These are phyloP conservation scores for Penicillium longicatenatum DNA, from an alignment of 495 filamentous ascomycete species.

Conservation along the genomic window DNA sequence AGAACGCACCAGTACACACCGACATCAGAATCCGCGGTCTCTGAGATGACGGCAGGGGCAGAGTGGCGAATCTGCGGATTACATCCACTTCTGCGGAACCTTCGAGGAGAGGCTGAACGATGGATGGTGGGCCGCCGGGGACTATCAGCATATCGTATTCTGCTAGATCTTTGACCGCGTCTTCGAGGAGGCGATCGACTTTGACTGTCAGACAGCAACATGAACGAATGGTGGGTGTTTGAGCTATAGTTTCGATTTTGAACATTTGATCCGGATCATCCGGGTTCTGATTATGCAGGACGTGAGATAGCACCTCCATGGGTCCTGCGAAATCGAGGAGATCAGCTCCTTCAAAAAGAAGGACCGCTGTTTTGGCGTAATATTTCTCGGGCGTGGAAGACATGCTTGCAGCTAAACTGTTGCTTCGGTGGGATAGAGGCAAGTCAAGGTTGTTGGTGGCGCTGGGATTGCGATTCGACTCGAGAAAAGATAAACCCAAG, in stretches of 20 bases:
- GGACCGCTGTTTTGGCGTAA: slow-evolving; percentile 38
- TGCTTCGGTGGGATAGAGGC: neutral
- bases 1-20: slow-evolving; percentile 72
- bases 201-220: slow-evolving; percentile 27
- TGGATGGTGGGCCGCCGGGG: slow-evolving; percentile 47
- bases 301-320: slow-evolving; percentile 54
- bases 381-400: slow-evolving; percentile 10
- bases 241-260: slow-evolving; percentile 30
- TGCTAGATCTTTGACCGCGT: slow-evolving; percentile 62
- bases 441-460: neutral
- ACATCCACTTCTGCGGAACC: slow-evolving; percentile 29
- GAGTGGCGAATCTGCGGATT: slow-evolving; percentile 31
- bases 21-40: slow-evolving; percentile 62
- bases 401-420: slow-evolving; percentile 10
- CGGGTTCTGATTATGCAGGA: slow-evolving; percentile 33
- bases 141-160: slow-evolving; percentile 74
- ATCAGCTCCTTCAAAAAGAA: slow-evolving; percentile 51
- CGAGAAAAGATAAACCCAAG: neutral
- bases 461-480: neutral
- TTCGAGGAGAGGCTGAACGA: slow-evolving; percentile 24
- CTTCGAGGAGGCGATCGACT: slow-evolving; percentile 43
- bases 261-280: slow-evolving; percentile 34
- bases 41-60: slow-evolving; percentile 17
- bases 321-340: slow-evolving; percentile 68
- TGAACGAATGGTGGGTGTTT: slow-evolving; percentile 36